phyloP scores from a whole-genome alignment of 768 basidiomycete genomes.

The Psilocybe cyanescens region DNA sequence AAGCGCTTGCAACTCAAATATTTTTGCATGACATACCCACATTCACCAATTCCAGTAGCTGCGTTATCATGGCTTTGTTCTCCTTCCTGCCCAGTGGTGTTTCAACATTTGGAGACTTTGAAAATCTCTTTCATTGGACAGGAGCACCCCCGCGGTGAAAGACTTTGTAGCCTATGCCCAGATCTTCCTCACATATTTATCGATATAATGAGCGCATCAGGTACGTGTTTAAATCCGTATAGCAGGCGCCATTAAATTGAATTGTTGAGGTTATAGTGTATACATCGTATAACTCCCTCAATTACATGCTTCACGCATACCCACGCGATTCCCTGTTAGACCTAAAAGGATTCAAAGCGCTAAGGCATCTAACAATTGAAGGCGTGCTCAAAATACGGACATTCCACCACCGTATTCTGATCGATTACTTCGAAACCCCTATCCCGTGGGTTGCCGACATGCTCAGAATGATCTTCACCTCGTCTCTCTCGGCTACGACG shows the following conservation, averaged over 20 bases:
- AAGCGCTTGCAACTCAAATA: not conserved
- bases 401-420: not conserved
- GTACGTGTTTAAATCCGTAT: not conserved
- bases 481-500: not conserved
- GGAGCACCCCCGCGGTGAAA: not conserved
- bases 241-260: too few species aligned
- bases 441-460: not conserved
- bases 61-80: not conserved
- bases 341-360: not conserved
- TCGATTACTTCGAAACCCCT: not conserved
- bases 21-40: not conserved
- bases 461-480: not conserved
- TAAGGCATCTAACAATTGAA: not conserved
- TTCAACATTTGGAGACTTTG: not conserved
- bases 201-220: not conserved
- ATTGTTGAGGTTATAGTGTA: not conserved
- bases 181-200: not conserved
- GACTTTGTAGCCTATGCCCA: not conserved
- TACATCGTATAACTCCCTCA: not conserved
- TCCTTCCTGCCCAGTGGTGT: not conserved
- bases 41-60: not conserved
- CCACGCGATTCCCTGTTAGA: not conserved
- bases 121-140: not conserved
- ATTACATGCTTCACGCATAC: not conserved
- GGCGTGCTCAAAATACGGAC: not conserved